A percentile compares a stretch with the other conserved stretches of the same genome.
Conservation (phyloP, 805 yeast species). For the Wickerhamomyces bisporus region DNA sequence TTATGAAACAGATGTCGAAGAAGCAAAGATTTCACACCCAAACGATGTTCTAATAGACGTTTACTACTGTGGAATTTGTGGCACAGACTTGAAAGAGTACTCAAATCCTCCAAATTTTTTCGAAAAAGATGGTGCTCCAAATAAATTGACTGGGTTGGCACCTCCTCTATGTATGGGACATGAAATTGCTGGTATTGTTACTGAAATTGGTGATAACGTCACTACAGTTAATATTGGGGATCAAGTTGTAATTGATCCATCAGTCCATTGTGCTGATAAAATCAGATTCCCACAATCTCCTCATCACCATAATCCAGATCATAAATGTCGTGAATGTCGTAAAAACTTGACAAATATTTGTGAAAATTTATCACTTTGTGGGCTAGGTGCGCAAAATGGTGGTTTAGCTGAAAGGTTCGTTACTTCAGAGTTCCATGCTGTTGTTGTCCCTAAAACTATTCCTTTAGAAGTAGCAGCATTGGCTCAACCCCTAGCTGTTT, state of each 20-base stretch:
- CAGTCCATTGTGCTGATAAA: constrained; percentile 51
- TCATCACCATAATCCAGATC: constrained; percentile 20
- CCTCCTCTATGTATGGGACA: constrained; percentile 50
- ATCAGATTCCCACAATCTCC: constrained; percentile 32
- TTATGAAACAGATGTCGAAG: constrained; percentile 30
- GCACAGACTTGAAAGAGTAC: constrained; percentile 56
- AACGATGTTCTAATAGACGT: constrained; percentile 41
- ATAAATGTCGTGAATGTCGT: constrained; percentile 43
- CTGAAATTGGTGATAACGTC: constrained; percentile 42
- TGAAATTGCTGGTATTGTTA: constrained; percentile 44
- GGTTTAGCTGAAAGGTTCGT: constrained; percentile 47
- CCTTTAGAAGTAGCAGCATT: constrained; percentile 45
- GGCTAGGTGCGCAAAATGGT: constrained; percentile 54
- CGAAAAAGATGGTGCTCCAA: constrained; percentile 31
- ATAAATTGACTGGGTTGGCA: constrained; percentile 35
- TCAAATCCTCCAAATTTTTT: constrained; percentile 54
- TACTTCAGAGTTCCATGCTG: constrained; percentile 34
- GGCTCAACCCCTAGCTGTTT: constrained; percentile 53
- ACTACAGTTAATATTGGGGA: constrained; percentile 43
- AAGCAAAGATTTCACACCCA: constrained; percentile 30
- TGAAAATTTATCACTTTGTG: constrained; percentile 41
- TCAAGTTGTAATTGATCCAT: constrained; percentile 59
- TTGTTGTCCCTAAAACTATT: constrained; percentile 36
- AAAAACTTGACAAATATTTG: constrained; percentile 51
- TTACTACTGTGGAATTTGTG: constrained; percentile 59